phyloP scores from a whole-genome alignment of 148 eudicot species.

The Nepenthes gracilis region DNA sequence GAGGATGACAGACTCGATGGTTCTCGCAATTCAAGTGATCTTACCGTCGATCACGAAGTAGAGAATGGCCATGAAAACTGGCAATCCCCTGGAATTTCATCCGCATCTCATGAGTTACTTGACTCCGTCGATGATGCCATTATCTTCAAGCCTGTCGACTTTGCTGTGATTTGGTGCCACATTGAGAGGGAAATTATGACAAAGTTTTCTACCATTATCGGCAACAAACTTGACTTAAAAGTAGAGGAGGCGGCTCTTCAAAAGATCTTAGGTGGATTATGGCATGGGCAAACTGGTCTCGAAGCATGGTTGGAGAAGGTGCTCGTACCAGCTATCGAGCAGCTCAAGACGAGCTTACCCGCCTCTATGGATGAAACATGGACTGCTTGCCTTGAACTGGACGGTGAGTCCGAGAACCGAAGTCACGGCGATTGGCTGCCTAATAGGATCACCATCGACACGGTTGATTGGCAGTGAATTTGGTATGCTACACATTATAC shows the following conservation, averaged over 20 bases:
- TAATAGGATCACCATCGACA: conserved; percentile 23
- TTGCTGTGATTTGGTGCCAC: conserved; percentile 26
- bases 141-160: conserved; percentile 58
- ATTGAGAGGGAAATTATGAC: conserved; percentile 34
- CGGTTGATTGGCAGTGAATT: background rate
- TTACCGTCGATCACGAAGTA: conserved; percentile 63
- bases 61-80: conserved; percentile 27
- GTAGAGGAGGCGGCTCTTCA: conserved; percentile 54
- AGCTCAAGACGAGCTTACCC: conserved; percentile 28
- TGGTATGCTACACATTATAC: too few species aligned
- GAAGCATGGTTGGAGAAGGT: conserved; percentile 57
- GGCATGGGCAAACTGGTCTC: conserved; percentile 55
- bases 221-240: conserved; percentile 31
- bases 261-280: conserved; percentile 59
- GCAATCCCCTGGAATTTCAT: background rate
- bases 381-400: conserved; percentile 38
- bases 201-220: conserved; percentile 30
- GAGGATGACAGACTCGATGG: conserved; percentile 60
- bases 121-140: conserved; percentile 45
- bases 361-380: conserved; percentile 6
- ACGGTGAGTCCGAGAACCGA: conserved; percentile 24
- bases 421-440: conserved; percentile 50
- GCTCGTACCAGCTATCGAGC: conserved; percentile 39
- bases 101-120: conserved; percentile 37
- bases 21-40: conserved; percentile 66